Evolutionary conservation across 2,329 filamentous ascomycete genomes (phyloP), one percentile per base, ranked within the genome.

Genomic region (Fusarium globosum): DNA sequence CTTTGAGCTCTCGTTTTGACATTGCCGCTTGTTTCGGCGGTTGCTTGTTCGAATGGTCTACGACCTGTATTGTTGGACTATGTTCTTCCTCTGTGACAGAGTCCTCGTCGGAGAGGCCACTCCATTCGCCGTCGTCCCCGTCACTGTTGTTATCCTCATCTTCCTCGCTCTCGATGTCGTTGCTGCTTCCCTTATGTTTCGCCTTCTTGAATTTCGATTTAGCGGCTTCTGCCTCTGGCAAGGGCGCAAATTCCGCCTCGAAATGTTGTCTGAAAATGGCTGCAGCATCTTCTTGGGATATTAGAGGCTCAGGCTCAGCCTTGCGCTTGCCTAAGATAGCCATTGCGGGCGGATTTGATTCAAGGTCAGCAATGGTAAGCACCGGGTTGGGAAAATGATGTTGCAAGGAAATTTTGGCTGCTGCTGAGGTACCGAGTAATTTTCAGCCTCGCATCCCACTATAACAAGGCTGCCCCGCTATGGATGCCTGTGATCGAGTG

Each of bases 221-320:
- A 74, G 70, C 46, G 72, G 72, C 71, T 73, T 74, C 70, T 48
- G 73, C 48, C 52, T 69, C 67, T 45, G 86, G 86, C 43, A 97
- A 82, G 14, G 96, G 94, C 80, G 91, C 89, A 84, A 98, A 98
- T 79, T 93, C 91, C 35, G 94, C 90, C 83, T 98, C 96, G 80
- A 98, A 98, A 80, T 96, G 93, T 76, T 90, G 90, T 65, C 91
- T 91, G 78, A 99, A 94, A 65, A 95, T 88, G 63, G 92, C 94
- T 76, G 94, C 90, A 18, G 93, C 87, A 66, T 91, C 88, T 72
- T 89, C 85, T 45, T 84, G 81, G 3, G 80, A 82, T 30, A 81
- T 61, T 5, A 77, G 65, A 8, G 79, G 76, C 39, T 76, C 77
- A 18, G 78, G 64, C 11, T 53, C 68, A 33, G 82, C 79, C 74